These are phyloP conservation scores for Cercospora sp. DNA, from an alignment of 2,329 filamentous ascomycete genomes.

Conservation along the genomic window DNA sequence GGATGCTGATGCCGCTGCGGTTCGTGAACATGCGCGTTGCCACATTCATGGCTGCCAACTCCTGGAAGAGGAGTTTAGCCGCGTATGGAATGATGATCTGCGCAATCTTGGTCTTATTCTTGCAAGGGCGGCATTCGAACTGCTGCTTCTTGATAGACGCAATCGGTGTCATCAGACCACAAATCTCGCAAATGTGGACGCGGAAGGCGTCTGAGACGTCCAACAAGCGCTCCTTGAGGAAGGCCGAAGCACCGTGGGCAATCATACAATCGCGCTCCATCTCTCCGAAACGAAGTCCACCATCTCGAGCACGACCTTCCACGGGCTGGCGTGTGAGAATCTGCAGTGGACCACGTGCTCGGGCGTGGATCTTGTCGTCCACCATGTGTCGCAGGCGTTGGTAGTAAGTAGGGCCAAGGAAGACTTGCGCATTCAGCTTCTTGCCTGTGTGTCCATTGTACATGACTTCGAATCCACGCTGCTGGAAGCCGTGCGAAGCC, in stretches of 20 bases:
- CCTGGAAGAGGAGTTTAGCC: constrained; percentile 97
- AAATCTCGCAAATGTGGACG: constrained; percentile 98
- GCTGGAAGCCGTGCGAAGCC: constrained; percentile 89
- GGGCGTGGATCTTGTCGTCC: constrained; percentile 99
- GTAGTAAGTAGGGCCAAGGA: constrained; percentile 97
- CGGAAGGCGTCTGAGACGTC: constrained; percentile 97
- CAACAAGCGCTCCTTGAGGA: constrained; percentile 95
- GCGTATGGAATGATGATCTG: constrained; percentile 98
- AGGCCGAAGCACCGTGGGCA: constrained; percentile 94
- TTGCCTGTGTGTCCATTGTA: constrained; percentile 97
- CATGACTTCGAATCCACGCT: constrained; percentile 96
- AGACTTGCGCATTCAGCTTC: constrained; percentile 91
- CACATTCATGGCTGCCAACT: constrained; percentile 97
- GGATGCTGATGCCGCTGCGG: constrained; percentile 37
- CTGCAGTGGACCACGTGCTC: constrained; percentile 92
- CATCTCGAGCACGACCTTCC: constrained; percentile 95
- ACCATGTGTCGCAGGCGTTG: constrained; percentile 99
- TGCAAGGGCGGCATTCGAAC: constrained; percentile 95
- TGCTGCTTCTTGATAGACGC: constrained; percentile 95
- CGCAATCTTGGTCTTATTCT: constrained; percentile 98
- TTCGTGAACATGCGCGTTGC: constrained; percentile 93
- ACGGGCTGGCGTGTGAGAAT: constrained; percentile 97
- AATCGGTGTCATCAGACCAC: constrained; percentile 97
- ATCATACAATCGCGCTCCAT: constrained; percentile 99
- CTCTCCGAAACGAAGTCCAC: constrained; percentile 98